Evolutionary conservation across 2,329 filamentous ascomycete species (phyloP).

Genomic region (Talaromyces sp.): DNA sequence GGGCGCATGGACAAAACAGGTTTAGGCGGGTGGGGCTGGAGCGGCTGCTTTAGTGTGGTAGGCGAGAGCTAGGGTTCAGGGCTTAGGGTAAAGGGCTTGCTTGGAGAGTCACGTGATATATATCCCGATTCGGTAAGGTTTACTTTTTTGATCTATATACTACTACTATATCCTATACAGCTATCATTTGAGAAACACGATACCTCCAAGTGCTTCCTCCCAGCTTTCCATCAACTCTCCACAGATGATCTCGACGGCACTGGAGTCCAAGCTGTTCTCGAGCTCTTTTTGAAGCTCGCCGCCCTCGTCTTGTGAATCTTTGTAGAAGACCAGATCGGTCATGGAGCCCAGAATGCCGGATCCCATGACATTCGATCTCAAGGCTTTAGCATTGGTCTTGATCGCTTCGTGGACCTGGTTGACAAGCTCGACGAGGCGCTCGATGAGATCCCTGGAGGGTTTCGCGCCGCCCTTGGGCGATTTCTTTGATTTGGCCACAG

Average conservation of each 20-base stretch:
- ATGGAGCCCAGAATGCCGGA: slow-evolving; percentile 40
- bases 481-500: slow-evolving; percentile 24
- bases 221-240: slow-evolving; percentile 45
- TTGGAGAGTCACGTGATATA: background rate
- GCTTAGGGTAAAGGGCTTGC: slow-evolving; percentile 22
- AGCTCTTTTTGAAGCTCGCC: slow-evolving; percentile 24
- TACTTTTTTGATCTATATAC: background rate
- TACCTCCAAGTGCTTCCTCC: slow-evolving; percentile 41
- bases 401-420: slow-evolving; percentile 29
- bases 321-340: slow-evolving; percentile 31
- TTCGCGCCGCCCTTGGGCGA: slow-evolving; percentile 23
- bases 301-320: slow-evolving; percentile 16
- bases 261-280: slow-evolving; percentile 32
- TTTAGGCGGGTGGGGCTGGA: slow-evolving; percentile 30
- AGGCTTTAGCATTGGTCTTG: slow-evolving; percentile 28
- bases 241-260: slow-evolving; percentile 39
- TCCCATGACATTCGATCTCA: slow-evolving; percentile 35
- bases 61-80: slow-evolving; percentile 39
- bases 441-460: slow-evolving; percentile 29
- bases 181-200: slow-evolving; percentile 26
- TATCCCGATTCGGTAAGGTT: background rate
- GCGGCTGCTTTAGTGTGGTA: slow-evolving; percentile 16
- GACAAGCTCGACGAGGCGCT: slow-evolving; percentile 22
- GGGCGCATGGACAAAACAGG: slow-evolving; percentile 9
- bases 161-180: background rate